Evolutionary conservation across 2,329 filamentous ascomycete species (phyloP).

Genomic region (Fusarium annulatum): DNA sequence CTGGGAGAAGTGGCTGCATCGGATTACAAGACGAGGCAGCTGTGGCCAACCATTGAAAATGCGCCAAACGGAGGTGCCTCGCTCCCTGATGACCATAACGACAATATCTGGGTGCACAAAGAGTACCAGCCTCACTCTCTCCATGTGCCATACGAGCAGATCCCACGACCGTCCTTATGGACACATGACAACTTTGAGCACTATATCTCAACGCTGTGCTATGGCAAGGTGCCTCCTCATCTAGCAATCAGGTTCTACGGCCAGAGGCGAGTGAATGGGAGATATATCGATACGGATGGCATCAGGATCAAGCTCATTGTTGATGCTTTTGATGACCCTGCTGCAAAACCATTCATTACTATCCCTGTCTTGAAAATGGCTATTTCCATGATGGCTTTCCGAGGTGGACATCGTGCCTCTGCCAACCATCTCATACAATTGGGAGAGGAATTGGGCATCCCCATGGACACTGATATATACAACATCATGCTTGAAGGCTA

Average conservation of each 20-base stretch:
- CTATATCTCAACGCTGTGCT: conserved; percentile 57
- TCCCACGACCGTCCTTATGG: conserved; percentile 55
- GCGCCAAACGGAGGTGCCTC: conserved; percentile 42
- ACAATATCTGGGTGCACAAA: conserved; percentile 51
- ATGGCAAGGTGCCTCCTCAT: conserved; percentile 50
- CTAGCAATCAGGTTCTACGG: conserved; percentile 52
- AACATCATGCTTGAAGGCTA: conserved; percentile 60
- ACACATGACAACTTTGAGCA: conserved; percentile 54
- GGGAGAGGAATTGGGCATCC: conserved; percentile 53
- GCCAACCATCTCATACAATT: conserved; percentile 52
- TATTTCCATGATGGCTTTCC: conserved; percentile 54
- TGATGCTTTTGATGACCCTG: conserved; percentile 52
- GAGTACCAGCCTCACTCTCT: conserved; percentile 48
- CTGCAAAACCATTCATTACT: conserved; percentile 51
- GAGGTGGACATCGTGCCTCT: conserved; percentile 49
- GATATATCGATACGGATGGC: conserved; percentile 51
- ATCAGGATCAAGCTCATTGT: conserved; percentile 54
- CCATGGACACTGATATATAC: conserved; percentile 59
- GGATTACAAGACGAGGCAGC: conserved; percentile 50
- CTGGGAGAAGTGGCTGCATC: conserved; percentile 51
- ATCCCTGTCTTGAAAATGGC: conserved; percentile 57
- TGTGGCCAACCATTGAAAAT: conserved; percentile 51
- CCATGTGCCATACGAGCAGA: conserved; percentile 51
- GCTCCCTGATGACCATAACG: conserved; percentile 31
- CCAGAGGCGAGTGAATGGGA: conserved; percentile 42